phyloP scores from a whole-genome alignment of 257 asterid species.

The Solanum pennellii region DNA sequence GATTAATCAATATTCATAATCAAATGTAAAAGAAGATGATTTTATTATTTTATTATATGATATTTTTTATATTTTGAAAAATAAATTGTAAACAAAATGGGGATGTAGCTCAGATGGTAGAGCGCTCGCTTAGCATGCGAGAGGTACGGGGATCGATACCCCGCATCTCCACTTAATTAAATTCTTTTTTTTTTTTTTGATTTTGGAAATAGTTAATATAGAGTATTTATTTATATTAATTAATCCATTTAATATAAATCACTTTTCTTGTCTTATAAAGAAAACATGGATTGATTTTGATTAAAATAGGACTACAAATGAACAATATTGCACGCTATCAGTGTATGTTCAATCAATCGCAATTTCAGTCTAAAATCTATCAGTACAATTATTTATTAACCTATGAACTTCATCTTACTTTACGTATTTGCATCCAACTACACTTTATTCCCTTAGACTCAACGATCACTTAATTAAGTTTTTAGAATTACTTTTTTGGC shows the following conservation, averaged over 20 bases:
- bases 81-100: background rate
- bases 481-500: no score
- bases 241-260: background rate
- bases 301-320: background rate
- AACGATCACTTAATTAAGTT: background rate
- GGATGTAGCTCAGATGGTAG: conserved; percentile 59
- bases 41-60: rapidly evolving
- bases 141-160: conserved; percentile 34
- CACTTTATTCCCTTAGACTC: background rate
- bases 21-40: background rate
- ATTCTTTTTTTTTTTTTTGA: no score
- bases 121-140: conserved; percentile 41
- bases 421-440: background rate
- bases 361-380: rapidly evolving
- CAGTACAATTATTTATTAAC: background rate
- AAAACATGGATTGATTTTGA: no score
- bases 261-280: background rate
- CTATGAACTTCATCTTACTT: background rate
- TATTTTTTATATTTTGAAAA: no score
- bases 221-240: no score
- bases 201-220: background rate
- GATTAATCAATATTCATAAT: background rate
- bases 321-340: background rate
- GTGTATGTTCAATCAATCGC: background rate
- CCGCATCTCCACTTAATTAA: conserved; percentile 27